Evolutionary conservation across 1,284 basidiomycete genomes (phyloP).

Genomic region (Stygiomarasmius scandens): DNA sequence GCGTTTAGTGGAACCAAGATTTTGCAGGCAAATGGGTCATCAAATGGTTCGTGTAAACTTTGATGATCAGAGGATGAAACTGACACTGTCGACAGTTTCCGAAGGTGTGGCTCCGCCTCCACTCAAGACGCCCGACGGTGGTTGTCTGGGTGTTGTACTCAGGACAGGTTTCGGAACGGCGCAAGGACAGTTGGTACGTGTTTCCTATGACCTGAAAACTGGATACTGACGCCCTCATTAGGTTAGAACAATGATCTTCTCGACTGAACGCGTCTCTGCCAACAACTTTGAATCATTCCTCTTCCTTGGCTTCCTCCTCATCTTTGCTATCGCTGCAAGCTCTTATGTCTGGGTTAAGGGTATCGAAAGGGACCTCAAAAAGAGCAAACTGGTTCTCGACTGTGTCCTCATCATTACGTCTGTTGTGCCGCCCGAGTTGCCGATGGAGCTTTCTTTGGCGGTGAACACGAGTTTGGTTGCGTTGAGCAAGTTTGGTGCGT

Average conservation of each 20-base stretch:
- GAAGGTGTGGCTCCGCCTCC: conserved; percentile 15
- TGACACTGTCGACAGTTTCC: conserved; percentile 33
- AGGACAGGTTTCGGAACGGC: conserved; percentile 97
- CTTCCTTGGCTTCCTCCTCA: conserved; percentile 94
- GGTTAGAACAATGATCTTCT: conserved; percentile 91
- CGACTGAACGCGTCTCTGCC: conserved; percentile 90
- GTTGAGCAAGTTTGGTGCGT: conserved; percentile 84
- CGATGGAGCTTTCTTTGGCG: conserved; percentile 94
- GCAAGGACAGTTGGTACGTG: conserved; percentile 86
- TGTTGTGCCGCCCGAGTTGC: conserved; percentile 93
- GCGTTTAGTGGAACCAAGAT: conserved; percentile 95
- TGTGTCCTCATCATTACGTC: conserved; percentile 95
- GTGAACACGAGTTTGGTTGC: conserved; percentile 95
- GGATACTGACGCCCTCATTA: not conserved
- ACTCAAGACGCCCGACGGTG: conserved; percentile 77
- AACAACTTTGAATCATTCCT: conserved; percentile 94
- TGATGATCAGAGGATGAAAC: conserved; percentile 34
- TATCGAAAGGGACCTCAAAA: conserved; percentile 87
- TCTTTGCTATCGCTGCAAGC: conserved; percentile 94
- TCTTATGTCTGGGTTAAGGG: conserved; percentile 97
- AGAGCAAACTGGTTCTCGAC: conserved; percentile 90
- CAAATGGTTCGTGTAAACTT: conserved; percentile 37
- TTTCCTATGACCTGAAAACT: not conserved
- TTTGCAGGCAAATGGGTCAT: conserved; percentile 64
- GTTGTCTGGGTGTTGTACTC: conserved; percentile 88